These are phyloP conservation scores for Arabidopsis hybrid DNA, from an alignment of 441 rosid species.

Conservation along the genomic window DNA sequence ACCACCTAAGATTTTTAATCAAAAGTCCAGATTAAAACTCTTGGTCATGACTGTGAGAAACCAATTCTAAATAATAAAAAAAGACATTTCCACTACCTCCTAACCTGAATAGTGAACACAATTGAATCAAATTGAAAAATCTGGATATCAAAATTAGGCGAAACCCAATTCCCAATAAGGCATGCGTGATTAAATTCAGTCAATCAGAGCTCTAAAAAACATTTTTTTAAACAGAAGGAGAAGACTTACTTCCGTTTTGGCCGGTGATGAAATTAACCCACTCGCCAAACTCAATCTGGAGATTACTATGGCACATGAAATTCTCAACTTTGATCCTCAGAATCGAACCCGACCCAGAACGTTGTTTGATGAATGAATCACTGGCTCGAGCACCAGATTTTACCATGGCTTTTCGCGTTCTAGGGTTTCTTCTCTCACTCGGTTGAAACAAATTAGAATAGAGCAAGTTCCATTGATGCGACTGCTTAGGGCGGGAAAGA, in stretches of 20 bases:
- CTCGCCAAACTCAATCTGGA: constrained; percentile 76
- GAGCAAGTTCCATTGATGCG: constrained; percentile 1
- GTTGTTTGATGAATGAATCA: constrained; percentile 26
- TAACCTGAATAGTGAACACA: background rate
- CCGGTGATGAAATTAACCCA: constrained; percentile 93
- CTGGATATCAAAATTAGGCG: background rate
- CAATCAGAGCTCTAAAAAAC: background rate
- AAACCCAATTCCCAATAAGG: constrained; percentile 15
- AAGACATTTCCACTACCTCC: background rate
- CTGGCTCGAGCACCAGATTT: constrained; percentile 41
- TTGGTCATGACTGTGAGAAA: background rate
- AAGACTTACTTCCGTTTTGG: constrained; percentile 78
- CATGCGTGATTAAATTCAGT: constrained; percentile 1
- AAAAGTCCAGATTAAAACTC: background rate
- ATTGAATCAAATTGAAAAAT: background rate
- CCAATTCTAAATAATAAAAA: constrained; percentile 6
- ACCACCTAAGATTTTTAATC: constrained; percentile 59
- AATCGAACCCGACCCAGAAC: constrained; percentile 67
- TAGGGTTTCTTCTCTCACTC: constrained; percentile 31
- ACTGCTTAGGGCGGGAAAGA: constrained; percentile 42
- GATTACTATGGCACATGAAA: constrained; percentile 85
- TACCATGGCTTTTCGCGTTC: constrained; percentile 42
- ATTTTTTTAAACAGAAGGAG: background rate
- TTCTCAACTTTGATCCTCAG: constrained; percentile 76
- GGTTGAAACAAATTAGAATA: background rate